These are phyloP conservation scores for Oenanthe sinensis DNA, from an alignment of 129 eudicot species.

Conservation along the genomic window DNA sequence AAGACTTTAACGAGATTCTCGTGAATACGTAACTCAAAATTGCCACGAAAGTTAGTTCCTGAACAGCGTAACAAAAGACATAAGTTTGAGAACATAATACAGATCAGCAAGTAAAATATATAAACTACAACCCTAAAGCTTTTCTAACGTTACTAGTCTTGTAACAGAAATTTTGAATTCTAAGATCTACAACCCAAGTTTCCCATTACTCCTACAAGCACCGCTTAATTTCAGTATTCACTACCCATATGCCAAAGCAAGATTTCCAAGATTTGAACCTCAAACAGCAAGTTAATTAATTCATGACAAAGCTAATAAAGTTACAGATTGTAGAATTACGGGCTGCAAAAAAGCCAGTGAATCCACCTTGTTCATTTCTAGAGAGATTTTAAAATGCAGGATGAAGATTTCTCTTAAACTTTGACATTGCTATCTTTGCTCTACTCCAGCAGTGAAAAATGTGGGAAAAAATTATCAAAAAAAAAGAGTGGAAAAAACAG, in stretches of 20 bases:
- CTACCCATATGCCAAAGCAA: not conserved
- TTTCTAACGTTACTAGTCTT: not conserved
- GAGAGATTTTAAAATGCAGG: not conserved
- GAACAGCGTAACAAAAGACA: not conserved
- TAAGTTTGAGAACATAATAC: not conserved
- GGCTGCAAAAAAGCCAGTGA: not conserved
- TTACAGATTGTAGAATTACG: not conserved
- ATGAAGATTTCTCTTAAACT: not conserved
- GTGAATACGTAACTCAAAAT: not conserved
- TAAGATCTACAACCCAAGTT: too few species aligned
- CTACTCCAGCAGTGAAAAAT: not conserved
- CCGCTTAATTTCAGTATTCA: not conserved
- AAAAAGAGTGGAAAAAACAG: not conserved
- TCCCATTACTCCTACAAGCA: not conserved
- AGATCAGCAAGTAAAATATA: not conserved
- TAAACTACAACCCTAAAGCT: not conserved
- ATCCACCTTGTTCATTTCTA: not conserved
- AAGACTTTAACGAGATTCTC: not conserved
- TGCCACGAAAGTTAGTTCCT: not conserved
- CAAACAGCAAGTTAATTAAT: not conserved
- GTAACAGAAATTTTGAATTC: not conserved
- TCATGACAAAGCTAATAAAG: not conserved
- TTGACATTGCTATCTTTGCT: not conserved
- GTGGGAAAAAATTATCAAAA: too few species aligned
- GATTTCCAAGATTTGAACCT: not conserved